phyloP scores from a whole-genome alignment of 305 asterid species.

The Fraxinus ornus region DNA sequence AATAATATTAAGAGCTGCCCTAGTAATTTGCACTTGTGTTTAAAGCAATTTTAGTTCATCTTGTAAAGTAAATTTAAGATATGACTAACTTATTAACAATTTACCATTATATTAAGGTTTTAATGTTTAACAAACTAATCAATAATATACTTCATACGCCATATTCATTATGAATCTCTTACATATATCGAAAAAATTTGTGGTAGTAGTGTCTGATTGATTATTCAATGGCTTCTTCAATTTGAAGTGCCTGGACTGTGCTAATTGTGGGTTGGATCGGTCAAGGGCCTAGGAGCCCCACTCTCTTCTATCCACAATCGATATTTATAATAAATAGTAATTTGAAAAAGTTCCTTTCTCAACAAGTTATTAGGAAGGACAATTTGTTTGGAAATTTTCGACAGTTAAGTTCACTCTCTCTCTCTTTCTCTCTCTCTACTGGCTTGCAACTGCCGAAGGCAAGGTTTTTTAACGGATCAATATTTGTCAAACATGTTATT shows the following conservation, averaged over 20 bases:
- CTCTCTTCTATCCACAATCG: background rate
- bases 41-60: background rate
- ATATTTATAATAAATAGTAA: background rate
- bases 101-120: background rate
- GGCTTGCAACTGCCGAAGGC: conserved; percentile 13
- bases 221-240: background rate
- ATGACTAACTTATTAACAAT: background rate
- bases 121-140: background rate
- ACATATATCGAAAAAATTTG: background rate
- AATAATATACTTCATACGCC: background rate
- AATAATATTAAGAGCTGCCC: background rate
- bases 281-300: background rate
- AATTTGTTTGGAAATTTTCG: background rate
- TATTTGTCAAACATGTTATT: conserved; percentile 1
- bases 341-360: conserved; percentile 5
- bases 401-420: background rate
- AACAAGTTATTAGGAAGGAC: conserved; percentile 18
- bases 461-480: conserved; percentile 5
- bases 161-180: background rate
- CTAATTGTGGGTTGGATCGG: background rate
- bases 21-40: background rate
- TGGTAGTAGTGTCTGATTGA: background rate
- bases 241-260: background rate
- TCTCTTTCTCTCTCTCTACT: background rate
- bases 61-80: background rate